A percentile compares a stretch with the other conserved stretches of the same genome.
Evolutionary conservation across 768 basidiomycete genomes (phyloP).

Genomic region (Chalciporus chontae): DNA sequence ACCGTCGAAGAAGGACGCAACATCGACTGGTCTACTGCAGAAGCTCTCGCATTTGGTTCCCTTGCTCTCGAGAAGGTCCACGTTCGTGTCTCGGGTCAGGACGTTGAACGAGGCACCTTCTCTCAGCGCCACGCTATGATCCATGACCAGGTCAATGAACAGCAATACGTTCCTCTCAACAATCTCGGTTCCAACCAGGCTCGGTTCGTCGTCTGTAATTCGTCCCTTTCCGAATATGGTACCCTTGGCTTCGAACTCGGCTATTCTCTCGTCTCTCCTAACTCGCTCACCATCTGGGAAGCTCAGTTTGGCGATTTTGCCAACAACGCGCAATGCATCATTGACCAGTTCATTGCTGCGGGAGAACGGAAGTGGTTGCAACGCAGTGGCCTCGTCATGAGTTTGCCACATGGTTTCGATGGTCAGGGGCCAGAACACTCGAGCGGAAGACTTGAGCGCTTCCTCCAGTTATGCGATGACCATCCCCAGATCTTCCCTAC

Average conservation of each 20-base stretch:
- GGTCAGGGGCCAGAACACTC: slow-evolving; percentile 99
- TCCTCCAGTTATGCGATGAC: slow-evolving; percentile 97
- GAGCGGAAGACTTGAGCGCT: slow-evolving; percentile 90
- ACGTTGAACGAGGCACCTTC: slow-evolving; percentile 98
- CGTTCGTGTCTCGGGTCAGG: slow-evolving; percentile 94
- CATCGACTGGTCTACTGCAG: slow-evolving; percentile 98
- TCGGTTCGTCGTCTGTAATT: slow-evolving; percentile 95
- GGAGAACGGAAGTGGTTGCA: slow-evolving; percentile 99
- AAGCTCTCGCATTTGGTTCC: slow-evolving; percentile 93
- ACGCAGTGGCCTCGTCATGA: slow-evolving; percentile 86
- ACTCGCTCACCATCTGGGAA: slow-evolving; percentile 93
- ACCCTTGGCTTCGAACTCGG: slow-evolving; percentile 96
- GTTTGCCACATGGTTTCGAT: slow-evolving; percentile 92
- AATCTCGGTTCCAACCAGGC: slow-evolving; percentile 86
- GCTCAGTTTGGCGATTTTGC: slow-evolving; percentile 99
- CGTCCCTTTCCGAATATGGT: slow-evolving; percentile 93
- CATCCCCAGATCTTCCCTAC: slow-evolving; percentile 90
- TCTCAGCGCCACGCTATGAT: slow-evolving; percentile 97
- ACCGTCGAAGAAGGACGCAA: slow-evolving; percentile 85
- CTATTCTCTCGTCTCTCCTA: slow-evolving; percentile 95
- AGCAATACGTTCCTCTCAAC: slow-evolving; percentile 86
- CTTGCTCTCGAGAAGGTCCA: slow-evolving; percentile 92
- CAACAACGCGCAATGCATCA: slow-evolving; percentile 96
- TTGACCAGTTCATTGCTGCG: slow-evolving; percentile 97
- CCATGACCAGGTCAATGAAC: slow-evolving; percentile 92